Conservation (phyloP, 805 yeast species). For the Kazachstania viticola region DNA sequence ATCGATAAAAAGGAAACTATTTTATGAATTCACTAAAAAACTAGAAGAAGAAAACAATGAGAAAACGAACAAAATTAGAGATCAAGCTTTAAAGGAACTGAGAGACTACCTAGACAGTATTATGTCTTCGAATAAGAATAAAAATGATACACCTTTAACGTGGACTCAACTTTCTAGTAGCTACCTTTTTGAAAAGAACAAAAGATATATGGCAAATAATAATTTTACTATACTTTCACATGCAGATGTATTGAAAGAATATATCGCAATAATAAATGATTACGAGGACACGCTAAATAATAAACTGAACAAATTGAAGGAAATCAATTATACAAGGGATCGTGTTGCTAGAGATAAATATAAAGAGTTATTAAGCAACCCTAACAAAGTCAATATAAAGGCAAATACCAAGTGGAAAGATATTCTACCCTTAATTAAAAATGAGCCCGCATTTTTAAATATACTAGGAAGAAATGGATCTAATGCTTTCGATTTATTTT, state of each 20-base stretch:
- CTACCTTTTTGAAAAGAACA: slow-evolving; percentile 31
- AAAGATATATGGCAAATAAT: slow-evolving; percentile 47
- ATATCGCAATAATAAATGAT: slow-evolving; percentile 21
- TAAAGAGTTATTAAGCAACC: slow-evolving; percentile 31
- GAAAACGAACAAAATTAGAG: slow-evolving; percentile 21
- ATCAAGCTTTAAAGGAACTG: slow-evolving; percentile 43
- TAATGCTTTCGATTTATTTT: slow-evolving; percentile 59
- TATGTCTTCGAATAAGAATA: slow-evolving; percentile 17
- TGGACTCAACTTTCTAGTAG: slow-evolving; percentile 17
- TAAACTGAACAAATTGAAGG: slow-evolving; percentile 19
- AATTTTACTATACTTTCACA: slow-evolving; percentile 42
- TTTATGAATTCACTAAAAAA: slow-evolving; percentile 35
- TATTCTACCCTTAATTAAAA: slow-evolving; percentile 37
- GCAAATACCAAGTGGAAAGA: slow-evolving; percentile 53
- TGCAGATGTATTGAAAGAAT: slow-evolving; percentile 45
- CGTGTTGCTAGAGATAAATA: slow-evolving; percentile 56
- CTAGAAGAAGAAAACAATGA: slow-evolving; percentile 26
- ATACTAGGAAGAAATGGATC: slow-evolving; percentile 73
- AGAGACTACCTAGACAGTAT: slow-evolving; percentile 36
- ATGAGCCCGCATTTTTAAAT: slow-evolving; percentile 45
- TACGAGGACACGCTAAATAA: slow-evolving; percentile 16
- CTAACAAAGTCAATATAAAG: slow-evolving; percentile 22
- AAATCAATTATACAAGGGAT: slow-evolving; percentile 42
- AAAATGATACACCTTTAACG: slow-evolving; percentile 8
- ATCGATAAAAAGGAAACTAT: slow-evolving; percentile 42